Conservation (phyloP, 345 rosid species). For the Lepidium sativum region DNA sequence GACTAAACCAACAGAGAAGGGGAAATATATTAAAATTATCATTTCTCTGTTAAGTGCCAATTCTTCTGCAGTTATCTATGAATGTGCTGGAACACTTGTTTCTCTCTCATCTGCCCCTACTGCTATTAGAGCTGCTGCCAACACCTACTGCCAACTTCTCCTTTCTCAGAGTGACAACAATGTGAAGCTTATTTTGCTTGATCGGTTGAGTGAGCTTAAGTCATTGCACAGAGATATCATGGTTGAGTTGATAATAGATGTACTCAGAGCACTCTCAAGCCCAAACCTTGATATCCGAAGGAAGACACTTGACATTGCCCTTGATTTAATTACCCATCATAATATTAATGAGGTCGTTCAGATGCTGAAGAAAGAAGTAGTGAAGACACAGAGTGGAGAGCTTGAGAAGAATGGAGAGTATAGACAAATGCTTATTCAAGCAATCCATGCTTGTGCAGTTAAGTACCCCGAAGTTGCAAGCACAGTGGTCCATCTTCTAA, state of each 20-base stretch:
- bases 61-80: slow-evolving; percentile 63
- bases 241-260: slow-evolving; percentile 86
- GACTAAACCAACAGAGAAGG: slow-evolving; percentile 55
- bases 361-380: slow-evolving; percentile 79
- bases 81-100: slow-evolving; percentile 75
- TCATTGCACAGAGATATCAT: slow-evolving; percentile 63
- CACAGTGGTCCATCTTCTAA: slow-evolving; percentile 81
- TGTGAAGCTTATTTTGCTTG: slow-evolving; percentile 83
- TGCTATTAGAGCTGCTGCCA: slow-evolving; percentile 77
- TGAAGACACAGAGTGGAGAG: slow-evolving; percentile 85
- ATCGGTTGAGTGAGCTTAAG: slow-evolving; percentile 70
- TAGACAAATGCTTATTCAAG: slow-evolving; percentile 91
- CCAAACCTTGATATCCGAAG: slow-evolving; percentile 77
- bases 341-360: slow-evolving; percentile 75
- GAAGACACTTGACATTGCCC: slow-evolving; percentile 77
- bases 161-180: slow-evolving; percentile 85
- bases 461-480: slow-evolving; percentile 95
- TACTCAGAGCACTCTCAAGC: slow-evolving; percentile 86
- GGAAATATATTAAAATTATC: slow-evolving; percentile 64
- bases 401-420: slow-evolving; percentile 88
- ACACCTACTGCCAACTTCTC: slow-evolving; percentile 78
- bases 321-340: slow-evolving; percentile 72
- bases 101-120: slow-evolving; percentile 88
- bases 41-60: slow-evolving; percentile 67
- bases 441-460: slow-evolving; percentile 80